phyloP scores from a whole-genome alignment of 1,139 yeast genomes.

The Sugiyamaella neomexicana region DNA sequence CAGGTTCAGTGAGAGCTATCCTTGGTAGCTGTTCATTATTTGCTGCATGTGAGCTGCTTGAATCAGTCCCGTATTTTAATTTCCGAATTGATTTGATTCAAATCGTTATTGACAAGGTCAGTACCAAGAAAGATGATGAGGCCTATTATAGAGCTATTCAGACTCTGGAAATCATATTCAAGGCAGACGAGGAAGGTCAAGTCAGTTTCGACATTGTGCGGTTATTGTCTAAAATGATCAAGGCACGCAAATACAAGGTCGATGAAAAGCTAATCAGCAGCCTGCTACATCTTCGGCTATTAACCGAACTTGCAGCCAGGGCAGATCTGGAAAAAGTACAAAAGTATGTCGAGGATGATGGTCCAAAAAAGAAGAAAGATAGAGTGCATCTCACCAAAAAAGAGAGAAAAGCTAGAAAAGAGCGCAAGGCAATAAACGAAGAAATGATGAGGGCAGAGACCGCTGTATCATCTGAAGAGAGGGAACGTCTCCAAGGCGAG shows the following conservation, averaged over 20 bases:
- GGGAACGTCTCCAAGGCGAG: slow-evolving; percentile 83
- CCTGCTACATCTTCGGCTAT: slow-evolving; percentile 67
- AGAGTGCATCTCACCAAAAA: slow-evolving; percentile 86
- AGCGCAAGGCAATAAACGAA: slow-evolving; percentile 80
- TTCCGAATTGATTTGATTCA: slow-evolving; percentile 70
- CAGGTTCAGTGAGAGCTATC: slow-evolving; percentile 42
- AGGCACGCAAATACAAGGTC: slow-evolving; percentile 72
- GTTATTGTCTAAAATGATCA: slow-evolving; percentile 65
- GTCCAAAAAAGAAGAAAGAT: slow-evolving; percentile 72
- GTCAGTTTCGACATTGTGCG: slow-evolving; percentile 73
- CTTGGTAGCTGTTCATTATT: slow-evolving; percentile 63
- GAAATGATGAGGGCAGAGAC: slow-evolving; percentile 87
- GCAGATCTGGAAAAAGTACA: slow-evolving; percentile 62
- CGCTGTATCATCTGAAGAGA: slow-evolving; percentile 80
- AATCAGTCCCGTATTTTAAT: slow-evolving; percentile 76
- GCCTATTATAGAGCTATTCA: slow-evolving; percentile 61
- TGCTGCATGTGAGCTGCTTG: slow-evolving; percentile 77
- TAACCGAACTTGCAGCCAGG: slow-evolving; percentile 61
- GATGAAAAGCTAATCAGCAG: slow-evolving; percentile 81
- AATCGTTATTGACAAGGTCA: slow-evolving; percentile 54
- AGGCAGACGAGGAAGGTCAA: slow-evolving; percentile 76
- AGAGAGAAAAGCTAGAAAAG: slow-evolving; percentile 84
- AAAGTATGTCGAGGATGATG: slow-evolving; percentile 41
- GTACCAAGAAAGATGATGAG: slow-evolving; percentile 36
- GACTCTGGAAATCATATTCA: slow-evolving; percentile 62